A percentile compares a stretch with the other conserved stretches of the same genome.
phyloP scores from a whole-genome alignment of 345 rosid genomes.

The Moricandia moricandioides region DNA sequence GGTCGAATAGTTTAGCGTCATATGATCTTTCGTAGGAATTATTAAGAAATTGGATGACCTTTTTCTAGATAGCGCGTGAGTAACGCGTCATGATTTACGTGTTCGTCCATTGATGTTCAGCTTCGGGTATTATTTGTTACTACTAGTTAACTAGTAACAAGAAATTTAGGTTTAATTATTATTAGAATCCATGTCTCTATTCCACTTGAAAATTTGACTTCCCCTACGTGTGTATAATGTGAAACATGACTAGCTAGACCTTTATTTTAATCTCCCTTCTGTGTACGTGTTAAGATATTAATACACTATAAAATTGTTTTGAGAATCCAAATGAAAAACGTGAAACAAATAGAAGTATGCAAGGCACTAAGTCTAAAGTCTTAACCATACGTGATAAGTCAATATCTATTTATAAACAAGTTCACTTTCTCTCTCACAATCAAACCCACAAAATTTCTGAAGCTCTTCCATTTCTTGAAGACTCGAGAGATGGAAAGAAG shows the following conservation, averaged over 20 bases:
- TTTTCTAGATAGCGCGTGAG: background rate
- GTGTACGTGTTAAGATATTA: background rate
- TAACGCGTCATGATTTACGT: background rate
- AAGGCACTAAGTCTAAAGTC: background rate
- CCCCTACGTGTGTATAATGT: conserved; percentile 3
- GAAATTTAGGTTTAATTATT: background rate
- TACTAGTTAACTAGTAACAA: background rate
- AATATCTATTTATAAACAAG: background rate
- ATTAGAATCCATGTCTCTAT: background rate
- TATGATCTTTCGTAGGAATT: background rate
- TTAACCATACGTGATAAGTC: conserved; percentile 8
- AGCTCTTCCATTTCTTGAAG: conserved; percentile 38
- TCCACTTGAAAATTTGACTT: background rate
- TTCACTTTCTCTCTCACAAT: background rate
- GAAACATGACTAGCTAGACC: background rate
- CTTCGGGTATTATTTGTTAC: background rate
- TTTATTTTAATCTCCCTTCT: background rate
- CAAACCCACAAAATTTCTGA: background rate
- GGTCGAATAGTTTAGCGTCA: background rate
- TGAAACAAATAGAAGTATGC: background rate
- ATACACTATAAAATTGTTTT: background rate
- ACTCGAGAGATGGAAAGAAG: conserved; percentile 47
- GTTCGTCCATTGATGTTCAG: background rate
- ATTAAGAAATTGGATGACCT: background rate
- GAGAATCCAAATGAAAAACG: conserved; percentile 18